These are phyloP conservation scores for Fagus crenata DNA, from an alignment of 306 rosid genomes.

Conservation along the genomic window DNA sequence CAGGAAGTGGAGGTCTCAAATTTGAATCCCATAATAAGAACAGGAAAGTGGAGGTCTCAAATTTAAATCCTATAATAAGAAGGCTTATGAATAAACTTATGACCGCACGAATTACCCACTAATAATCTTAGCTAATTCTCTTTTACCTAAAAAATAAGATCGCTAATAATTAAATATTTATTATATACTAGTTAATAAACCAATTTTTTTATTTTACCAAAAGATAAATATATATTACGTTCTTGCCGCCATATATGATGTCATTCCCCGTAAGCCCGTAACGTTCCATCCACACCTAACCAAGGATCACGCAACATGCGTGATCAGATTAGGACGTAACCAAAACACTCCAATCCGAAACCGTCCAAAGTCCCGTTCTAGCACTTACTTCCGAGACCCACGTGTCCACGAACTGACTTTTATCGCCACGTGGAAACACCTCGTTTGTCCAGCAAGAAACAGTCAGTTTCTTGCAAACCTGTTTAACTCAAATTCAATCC, in stretches of 20 bases:
- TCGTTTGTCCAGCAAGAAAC: neutral
- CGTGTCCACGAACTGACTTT: neutral
- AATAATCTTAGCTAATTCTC: no score
- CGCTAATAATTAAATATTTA: no score
- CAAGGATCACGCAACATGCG: constrained; percentile 22
- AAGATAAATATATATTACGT: neutral
- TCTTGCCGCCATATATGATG: constrained; percentile 5
- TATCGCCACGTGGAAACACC: constrained; percentile 27
- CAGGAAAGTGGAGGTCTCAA: no score
- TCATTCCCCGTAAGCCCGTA: constrained; percentile 13
- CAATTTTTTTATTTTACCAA: no score
- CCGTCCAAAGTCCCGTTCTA: constrained; percentile 10
- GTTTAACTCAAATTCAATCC: neutral
- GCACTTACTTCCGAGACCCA: constrained; percentile 4
- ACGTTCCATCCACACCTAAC: constrained; percentile 29
- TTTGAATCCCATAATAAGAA: no score
- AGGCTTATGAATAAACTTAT: no score
- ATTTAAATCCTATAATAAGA: no score
- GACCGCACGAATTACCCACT: no score
- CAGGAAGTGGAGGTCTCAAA: no score
- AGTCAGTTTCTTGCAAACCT: neutral
- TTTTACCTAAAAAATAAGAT: no score
- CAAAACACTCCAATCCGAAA: neutral
- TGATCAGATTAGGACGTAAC: constrained; percentile 27
- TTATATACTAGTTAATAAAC: no score